These are phyloP conservation scores for Calonectria pteridis DNA, from an alignment of 2,329 filamentous ascomycete species.

Conservation along the genomic window DNA sequence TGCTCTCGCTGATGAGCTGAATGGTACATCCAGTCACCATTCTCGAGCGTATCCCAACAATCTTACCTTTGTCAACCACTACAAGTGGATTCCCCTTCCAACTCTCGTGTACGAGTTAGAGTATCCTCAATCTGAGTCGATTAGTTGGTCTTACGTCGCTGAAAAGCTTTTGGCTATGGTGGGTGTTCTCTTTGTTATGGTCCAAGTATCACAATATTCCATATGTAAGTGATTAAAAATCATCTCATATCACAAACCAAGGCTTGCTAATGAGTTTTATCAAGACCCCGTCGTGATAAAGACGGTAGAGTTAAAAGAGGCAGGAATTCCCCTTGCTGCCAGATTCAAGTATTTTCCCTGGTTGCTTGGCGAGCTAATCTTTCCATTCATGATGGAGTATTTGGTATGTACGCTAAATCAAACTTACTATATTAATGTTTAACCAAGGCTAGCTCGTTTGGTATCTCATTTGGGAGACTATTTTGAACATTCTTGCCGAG, in stretches of 20 bases:
- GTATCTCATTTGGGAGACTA: constrained; percentile 86
- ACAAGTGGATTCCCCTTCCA: constrained; percentile 80
- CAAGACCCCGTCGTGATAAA: constrained; percentile 76
- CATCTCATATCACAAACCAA: background rate
- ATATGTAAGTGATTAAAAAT: constrained; percentile 62
- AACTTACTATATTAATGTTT: background rate
- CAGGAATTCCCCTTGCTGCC: constrained; percentile 69
- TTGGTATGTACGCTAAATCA: constrained; percentile 55
- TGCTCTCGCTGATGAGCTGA: constrained; percentile 73
- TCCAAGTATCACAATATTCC: constrained; percentile 80
- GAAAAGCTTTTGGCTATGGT: constrained; percentile 80
- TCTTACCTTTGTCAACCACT: constrained; percentile 73
- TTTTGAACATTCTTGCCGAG: constrained; percentile 82
- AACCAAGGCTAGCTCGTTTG: constrained; percentile 67
- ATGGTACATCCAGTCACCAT: constrained; percentile 67
- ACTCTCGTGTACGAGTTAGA: constrained; percentile 85
- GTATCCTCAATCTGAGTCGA: constrained; percentile 76
- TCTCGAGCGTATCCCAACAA: constrained; percentile 75
- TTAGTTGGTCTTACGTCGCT: constrained; percentile 80
- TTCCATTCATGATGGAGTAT: constrained; percentile 85
- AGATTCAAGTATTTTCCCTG: constrained; percentile 79
- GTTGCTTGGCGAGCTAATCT: constrained; percentile 80
- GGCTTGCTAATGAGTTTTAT: constrained; percentile 17
- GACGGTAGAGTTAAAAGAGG: constrained; percentile 76
- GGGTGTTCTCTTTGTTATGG: constrained; percentile 82